Base-by-base conservation (phyloP, 768 basidiomycete species). In the Lactarius quietus region DNA sequence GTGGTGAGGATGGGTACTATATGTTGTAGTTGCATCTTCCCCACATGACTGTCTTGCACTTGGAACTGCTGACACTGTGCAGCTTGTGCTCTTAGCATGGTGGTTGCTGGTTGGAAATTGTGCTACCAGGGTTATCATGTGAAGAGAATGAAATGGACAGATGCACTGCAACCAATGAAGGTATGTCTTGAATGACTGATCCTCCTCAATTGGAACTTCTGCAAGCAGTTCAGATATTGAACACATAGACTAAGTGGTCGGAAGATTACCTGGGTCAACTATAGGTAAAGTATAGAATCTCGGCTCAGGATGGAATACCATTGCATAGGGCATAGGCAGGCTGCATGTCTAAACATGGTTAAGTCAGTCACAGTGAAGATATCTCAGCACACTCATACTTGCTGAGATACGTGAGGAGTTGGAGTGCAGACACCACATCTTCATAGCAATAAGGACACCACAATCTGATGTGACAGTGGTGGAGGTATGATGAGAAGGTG, bases 281-380 rank as follows among this genome's bases (percentile, higher is more conserved):
- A 99, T 86, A 41, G 98, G 74, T 68, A 99, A 78, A 0, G 95
- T 97, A 75, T 97, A 97, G 7, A 92, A 77, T 35, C 90, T 82
- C 23, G 84, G 82, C 65, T 95, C 92, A 1, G 83, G 77, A 75
- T 96, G 92, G 81, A 92, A 96, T 1, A 89, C 86, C 59, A 87
- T 92, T 6, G 86, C 85, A 67, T 83, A 85, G 6, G 96, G 70
- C 63, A 77, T 79, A 2, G 93, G 92, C 1, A 84, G 84, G 63
- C 78, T 73, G 7, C 82, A 70, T 1, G 93, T 95, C 90, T 90
- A 33, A 71, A 63, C 3, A 28, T 3, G 6, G 54, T 48, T 45
- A 26, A 55, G 23, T 67, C 36, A 68, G 41, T 48, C n/a, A 38
- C 26, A 1, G 26, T n/a, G n/a, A 43, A 18, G n/a, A 55, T 2